A percentile compares a stretch with the other conserved stretches of the same genome.
phyloP scores from a whole-genome alignment of 768 basidiomycete species.

The Pholiota microspora region DNA sequence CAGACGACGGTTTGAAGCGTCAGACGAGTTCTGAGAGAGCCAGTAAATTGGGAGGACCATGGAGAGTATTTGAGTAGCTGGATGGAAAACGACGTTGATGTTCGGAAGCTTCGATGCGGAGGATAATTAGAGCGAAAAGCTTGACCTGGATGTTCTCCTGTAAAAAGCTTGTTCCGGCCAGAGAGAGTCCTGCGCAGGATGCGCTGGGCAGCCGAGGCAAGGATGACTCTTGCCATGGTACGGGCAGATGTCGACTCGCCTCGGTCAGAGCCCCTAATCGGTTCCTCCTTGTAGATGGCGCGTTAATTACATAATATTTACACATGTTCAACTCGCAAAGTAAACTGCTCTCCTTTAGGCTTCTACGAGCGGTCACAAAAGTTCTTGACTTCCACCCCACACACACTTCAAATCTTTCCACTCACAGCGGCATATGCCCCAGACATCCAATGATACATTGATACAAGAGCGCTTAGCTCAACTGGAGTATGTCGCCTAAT shows the following conservation, averaged over 20 bases:
- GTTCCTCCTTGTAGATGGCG: neutral
- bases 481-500: slow-evolving; percentile 33
- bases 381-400: no score
- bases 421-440: slow-evolving; percentile 11
- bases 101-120: neutral
- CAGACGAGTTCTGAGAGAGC: slow-evolving; percentile 28
- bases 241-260: neutral
- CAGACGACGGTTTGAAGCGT: slow-evolving; percentile 36
- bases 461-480: slow-evolving; percentile 41
- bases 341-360: neutral
- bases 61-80: neutral
- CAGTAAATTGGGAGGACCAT: slow-evolving; percentile 24
- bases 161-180: neutral
- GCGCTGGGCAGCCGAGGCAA: neutral
- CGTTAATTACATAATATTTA: neutral
- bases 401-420: neutral
- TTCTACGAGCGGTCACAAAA: neutral
- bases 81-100: neutral
- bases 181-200: neutral
- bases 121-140: no score
- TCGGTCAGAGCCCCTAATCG: no score
- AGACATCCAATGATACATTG: slow-evolving; percentile 15
- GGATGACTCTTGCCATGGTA: neutral
- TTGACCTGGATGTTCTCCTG: no score
- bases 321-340: neutral